Evolutionary conservation across 2,329 filamentous ascomycete genomes (phyloP).

Genomic region (Chaetomium globosum): DNA sequence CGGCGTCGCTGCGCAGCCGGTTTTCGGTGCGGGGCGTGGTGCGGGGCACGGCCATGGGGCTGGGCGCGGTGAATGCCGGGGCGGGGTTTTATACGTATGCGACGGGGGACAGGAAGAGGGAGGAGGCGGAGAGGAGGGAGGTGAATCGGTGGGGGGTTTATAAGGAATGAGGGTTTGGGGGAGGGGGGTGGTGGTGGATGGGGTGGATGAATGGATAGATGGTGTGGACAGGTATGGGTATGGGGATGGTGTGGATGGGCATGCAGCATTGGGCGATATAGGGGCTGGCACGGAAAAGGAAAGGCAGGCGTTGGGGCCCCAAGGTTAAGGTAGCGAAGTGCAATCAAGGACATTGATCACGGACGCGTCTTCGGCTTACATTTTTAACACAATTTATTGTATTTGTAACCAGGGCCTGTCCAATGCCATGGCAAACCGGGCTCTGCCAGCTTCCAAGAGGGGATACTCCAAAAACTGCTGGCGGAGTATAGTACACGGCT

Average conservation of each 20-base stretch:
- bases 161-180: conserved; percentile 26
- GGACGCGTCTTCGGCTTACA: neutral
- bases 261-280: neutral
- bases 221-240: no score
- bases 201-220: neutral
- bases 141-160: conserved; percentile 56
- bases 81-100: conserved; percentile 58
- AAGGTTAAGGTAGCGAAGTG: neutral
- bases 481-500: neutral
- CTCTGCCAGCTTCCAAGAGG: neutral
- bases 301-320: neutral
- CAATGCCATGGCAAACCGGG: no score
- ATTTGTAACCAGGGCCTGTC: neutral
- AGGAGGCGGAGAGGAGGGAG: conserved; percentile 52
- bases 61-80: conserved; percentile 53
- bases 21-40: conserved; percentile 53
- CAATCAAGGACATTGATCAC: neutral
- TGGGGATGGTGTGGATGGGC: no score
- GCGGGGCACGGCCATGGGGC: conserved; percentile 53
- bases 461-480: neutral
- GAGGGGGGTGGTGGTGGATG: neutral
- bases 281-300: neutral
- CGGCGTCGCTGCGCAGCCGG: conserved; percentile 40
- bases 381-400: neutral
- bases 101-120: conserved; percentile 53